These are phyloP conservation scores for Barnettozyma sp. DNA, from an alignment of 805 yeast species.

Conservation along the genomic window DNA sequence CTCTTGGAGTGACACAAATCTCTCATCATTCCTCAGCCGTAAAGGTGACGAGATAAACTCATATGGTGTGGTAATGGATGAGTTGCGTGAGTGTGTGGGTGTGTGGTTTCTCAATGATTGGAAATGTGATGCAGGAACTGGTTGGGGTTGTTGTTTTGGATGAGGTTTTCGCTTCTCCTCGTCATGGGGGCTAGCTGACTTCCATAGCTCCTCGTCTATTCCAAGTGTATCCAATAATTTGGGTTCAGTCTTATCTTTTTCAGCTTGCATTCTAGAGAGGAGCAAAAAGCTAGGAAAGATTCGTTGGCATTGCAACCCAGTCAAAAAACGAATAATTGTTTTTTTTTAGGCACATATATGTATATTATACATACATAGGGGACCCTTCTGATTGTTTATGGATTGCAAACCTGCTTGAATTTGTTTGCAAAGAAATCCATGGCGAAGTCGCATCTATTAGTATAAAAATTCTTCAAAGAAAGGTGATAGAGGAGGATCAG, in stretches of 20 bases:
- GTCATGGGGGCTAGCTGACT: slow-evolving; percentile 6
- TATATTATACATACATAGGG: too few species aligned
- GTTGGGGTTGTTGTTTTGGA: neutral
- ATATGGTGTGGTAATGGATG: slow-evolving; percentile 3
- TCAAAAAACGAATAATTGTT: too few species aligned
- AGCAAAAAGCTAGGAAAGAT: too few species aligned
- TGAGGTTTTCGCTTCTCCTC: neutral
- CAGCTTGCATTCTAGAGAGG: too few species aligned
- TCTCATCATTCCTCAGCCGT: slow-evolving; percentile 2
- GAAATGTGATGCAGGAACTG: slow-evolving; percentile 12
- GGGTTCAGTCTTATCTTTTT: slow-evolving; percentile 1
- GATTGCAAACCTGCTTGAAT: too few species aligned
- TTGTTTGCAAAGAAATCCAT: too few species aligned
- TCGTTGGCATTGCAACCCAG: too few species aligned
- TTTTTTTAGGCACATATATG: too few species aligned
- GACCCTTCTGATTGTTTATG: too few species aligned
- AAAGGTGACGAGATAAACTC: slow-evolving; percentile 6
- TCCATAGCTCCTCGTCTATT: slow-evolving; percentile 7
- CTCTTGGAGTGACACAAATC: slow-evolving; percentile 4
- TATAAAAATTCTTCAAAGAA: too few species aligned
- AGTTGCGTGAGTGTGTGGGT: slow-evolving; percentile 8
- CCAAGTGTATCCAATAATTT: slow-evolving; percentile 8
- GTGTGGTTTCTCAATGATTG: slow-evolving; percentile 7
- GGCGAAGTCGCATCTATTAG: too few species aligned
- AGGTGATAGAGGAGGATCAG: too few species aligned